These are phyloP conservation scores for Lentinula raphanica DNA, from an alignment of 768 basidiomycete species.

Conservation along the genomic window DNA sequence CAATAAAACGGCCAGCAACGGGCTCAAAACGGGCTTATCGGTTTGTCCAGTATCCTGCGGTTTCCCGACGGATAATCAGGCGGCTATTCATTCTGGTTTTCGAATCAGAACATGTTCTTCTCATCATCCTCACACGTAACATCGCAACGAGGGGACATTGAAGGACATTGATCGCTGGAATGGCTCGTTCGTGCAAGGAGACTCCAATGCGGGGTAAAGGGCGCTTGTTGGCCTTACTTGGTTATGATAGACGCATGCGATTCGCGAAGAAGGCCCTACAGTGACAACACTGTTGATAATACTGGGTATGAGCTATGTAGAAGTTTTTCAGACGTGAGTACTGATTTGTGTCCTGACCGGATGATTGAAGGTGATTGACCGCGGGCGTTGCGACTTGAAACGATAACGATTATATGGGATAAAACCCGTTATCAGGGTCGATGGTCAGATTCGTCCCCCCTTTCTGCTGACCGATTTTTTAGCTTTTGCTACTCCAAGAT, in stretches of 20 bases:
- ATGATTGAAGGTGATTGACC: no score
- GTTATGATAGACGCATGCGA: background rate
- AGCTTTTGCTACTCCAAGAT: no score
- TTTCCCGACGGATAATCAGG: no score
- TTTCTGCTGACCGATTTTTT: background rate
- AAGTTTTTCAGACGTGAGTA: no score
- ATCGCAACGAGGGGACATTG: background rate
- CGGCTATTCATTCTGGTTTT: no score
- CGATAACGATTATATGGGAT: background rate
- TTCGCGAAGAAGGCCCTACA: background rate
- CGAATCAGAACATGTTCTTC: background rate
- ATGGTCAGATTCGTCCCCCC: background rate
- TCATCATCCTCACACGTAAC: background rate
- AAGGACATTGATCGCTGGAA: no score
- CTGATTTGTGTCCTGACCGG: no score
- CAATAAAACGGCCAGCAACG: no score
- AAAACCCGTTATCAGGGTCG: background rate
- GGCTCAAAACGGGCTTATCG: no score
- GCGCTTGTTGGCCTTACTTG: background rate
- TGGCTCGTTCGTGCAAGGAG: background rate
- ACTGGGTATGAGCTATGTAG: background rate
- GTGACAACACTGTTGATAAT: no score
- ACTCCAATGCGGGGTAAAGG: background rate
- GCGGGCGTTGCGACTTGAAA: background rate
- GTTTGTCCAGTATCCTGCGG: no score